phyloP scores from a whole-genome alignment of 1,284 basidiomycete genomes.

The Sanguinoderma infundibulare region DNA sequence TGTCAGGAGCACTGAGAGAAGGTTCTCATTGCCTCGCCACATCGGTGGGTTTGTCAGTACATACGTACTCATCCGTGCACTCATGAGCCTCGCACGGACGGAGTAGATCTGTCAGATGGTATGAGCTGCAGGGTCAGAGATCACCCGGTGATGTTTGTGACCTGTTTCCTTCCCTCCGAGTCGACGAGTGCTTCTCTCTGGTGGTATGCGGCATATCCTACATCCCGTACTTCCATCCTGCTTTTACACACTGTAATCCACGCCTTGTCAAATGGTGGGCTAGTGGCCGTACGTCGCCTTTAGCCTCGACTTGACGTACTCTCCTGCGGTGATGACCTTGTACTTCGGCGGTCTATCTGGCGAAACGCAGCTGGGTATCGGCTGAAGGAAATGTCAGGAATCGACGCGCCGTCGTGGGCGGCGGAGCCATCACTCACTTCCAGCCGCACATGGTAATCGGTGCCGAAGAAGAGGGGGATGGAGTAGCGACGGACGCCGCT shows the following conservation, averaged over 20 bases:
- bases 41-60: too few relatives aligned
- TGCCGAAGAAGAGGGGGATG: slow-evolving; percentile 82
- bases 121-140: too few relatives aligned
- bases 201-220: neutral
- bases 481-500: slow-evolving; percentile 76
- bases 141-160: too few relatives aligned
- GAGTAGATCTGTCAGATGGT: too few relatives aligned
- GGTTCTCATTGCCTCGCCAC: too few relatives aligned
- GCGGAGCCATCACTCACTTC: slow-evolving; percentile 9
- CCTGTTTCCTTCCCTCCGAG: too few relatives aligned
- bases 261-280: neutral
- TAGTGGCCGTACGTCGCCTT: slow-evolving; percentile 62
- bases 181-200: too few relatives aligned
- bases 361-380: slow-evolving; percentile 75
- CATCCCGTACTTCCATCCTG: neutral
- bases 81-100: too few relatives aligned
- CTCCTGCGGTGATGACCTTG: slow-evolving; percentile 71
- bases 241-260: neutral
- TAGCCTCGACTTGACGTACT: slow-evolving; percentile 71
- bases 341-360: slow-evolving; percentile 68
- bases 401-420: neutral
- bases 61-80: too few relatives aligned
- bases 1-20: too few relatives aligned
- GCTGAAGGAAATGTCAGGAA: slow-evolving; percentile 41
- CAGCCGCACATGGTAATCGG: slow-evolving; percentile 69